Evolutionary conservation across 176 grass and related monocot species (phyloP).

Genomic region (Aegilops speltoides): DNA sequence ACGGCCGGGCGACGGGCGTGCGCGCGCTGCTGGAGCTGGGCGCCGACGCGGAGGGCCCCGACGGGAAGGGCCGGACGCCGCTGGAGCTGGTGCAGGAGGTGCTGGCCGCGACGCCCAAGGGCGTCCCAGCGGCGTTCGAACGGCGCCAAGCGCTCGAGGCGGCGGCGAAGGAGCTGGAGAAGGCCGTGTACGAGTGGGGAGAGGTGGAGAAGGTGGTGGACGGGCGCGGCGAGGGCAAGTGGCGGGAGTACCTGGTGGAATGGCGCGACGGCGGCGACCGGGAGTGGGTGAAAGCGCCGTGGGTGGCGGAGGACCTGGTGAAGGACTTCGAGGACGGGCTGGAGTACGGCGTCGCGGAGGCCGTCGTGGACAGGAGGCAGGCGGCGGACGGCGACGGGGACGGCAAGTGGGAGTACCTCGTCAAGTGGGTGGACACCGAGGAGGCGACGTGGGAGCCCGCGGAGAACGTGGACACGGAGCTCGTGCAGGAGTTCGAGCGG

Average conservation of each 20-base stretch:
- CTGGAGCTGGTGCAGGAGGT: constrained; percentile 73
- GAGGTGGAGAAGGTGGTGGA: constrained; percentile 88
- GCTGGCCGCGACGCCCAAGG: constrained; percentile 61
- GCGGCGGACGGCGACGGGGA: constrained; percentile 46
- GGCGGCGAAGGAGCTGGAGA: constrained; percentile 73
- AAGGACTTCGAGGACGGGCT: constrained; percentile 78
- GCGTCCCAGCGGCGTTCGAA: constrained; percentile 64
- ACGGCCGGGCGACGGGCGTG: constrained; percentile 55
- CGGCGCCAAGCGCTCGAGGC: constrained; percentile 70
- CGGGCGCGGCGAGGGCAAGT: constrained; percentile 69
- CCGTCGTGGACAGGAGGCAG: constrained; percentile 44
- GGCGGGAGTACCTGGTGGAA: constrained; percentile 85
- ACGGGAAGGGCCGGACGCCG: constrained; percentile 64
- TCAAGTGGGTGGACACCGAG: constrained; percentile 85
- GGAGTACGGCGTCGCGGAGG: constrained; percentile 90
- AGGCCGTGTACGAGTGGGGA: constrained; percentile 92
- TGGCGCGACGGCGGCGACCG: constrained; percentile 86
- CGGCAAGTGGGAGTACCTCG: constrained; percentile 75
- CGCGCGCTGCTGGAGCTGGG: constrained; percentile 69
- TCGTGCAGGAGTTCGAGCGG: constrained; percentile 77
- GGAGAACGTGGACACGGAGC: constrained; percentile 81
- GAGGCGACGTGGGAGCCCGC: constrained; percentile 92
- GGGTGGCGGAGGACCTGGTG: constrained; percentile 80
- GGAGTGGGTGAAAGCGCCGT: constrained; percentile 85
- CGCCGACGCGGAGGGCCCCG: constrained; percentile 51